A percentile compares a stretch with the other conserved stretches of the same genome.
These are phyloP conservation scores for Salix viminalis DNA, from an alignment of 345 rosid species.

Conservation along the genomic window DNA sequence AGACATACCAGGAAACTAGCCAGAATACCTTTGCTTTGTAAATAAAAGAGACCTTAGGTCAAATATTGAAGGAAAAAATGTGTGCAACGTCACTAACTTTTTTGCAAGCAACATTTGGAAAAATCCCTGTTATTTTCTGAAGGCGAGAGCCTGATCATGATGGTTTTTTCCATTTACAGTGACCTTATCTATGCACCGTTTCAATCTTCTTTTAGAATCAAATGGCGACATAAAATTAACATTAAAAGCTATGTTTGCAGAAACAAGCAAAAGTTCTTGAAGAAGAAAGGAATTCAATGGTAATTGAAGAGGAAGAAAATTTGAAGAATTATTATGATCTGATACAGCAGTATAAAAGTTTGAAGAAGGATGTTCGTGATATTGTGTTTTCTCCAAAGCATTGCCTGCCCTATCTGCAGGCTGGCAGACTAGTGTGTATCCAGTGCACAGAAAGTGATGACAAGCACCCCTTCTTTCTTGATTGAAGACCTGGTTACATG, in stretches of 20 bases:
- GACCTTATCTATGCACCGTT: background rate
- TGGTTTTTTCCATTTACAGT: background rate
- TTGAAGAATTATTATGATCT: constrained; percentile 72
- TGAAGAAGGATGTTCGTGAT: constrained; percentile 73
- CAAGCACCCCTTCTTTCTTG: constrained; percentile 52
- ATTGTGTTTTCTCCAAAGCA: constrained; percentile 76
- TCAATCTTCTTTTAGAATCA: background rate
- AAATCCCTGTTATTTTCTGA: too few species aligned
- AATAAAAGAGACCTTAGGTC: background rate
- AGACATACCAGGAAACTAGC: background rate
- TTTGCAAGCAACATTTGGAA: too few species aligned
- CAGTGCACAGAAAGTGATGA: constrained; percentile 51
- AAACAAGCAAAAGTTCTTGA: constrained; percentile 68
- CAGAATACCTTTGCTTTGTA: background rate
- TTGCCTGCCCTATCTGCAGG: constrained; percentile 78
- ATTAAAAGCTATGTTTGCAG: constrained; percentile 35
- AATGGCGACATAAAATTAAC: background rate
- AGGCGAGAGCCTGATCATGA: too few species aligned
- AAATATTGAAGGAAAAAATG: background rate
- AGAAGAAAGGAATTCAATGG: constrained; percentile 84
- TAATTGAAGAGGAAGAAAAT: constrained; percentile 91
- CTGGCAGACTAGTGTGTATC: constrained; percentile 70
- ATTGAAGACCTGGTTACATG: constrained; percentile 68
- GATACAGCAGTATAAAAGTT: constrained; percentile 61
- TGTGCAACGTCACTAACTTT: background rate